Evolutionary conservation across 2,329 filamentous ascomycete genomes (phyloP).

Genomic region (Fusarium zealandicum): DNA sequence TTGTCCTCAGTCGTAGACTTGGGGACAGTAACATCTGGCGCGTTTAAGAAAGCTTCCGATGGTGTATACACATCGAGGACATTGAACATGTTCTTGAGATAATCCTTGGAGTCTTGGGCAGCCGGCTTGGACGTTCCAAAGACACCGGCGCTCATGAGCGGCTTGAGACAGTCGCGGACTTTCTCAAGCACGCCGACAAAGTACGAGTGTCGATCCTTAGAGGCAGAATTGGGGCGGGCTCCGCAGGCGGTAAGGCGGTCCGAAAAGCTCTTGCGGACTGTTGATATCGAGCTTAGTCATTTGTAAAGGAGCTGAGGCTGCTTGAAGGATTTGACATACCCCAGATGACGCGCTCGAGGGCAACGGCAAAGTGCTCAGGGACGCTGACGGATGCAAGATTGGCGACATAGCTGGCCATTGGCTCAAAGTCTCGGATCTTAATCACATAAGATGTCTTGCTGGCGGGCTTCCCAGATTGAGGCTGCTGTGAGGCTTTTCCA

Average conservation of each 20-base stretch:
- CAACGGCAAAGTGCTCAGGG: slow-evolving; percentile 12
- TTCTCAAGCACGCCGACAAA: slow-evolving; percentile 35
- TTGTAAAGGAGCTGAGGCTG: not conserved
- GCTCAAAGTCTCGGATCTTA: slow-evolving; percentile 27
- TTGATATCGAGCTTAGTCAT: not conserved
- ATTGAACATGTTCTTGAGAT: slow-evolving; percentile 18
- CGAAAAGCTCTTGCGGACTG: slow-evolving; percentile 24
- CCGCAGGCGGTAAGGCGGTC: slow-evolving; percentile 5
- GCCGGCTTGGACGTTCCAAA: not conserved
- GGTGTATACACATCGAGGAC: slow-evolving; percentile 24
- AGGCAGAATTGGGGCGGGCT: not conserved
- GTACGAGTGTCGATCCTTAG: slow-evolving; percentile 17
- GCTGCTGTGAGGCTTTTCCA: not conserved
- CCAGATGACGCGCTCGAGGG: slow-evolving; percentile 30
- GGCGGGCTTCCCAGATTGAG: not conserved
- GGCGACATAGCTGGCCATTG: slow-evolving; percentile 26
- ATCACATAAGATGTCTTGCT: slow-evolving; percentile 10
- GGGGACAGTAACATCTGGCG: slow-evolving; percentile 5
- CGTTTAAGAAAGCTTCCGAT: slow-evolving; percentile 28
- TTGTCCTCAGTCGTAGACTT: not conserved
- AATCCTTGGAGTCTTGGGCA: not conserved
- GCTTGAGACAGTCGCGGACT: slow-evolving; percentile 23
- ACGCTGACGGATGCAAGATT: slow-evolving; percentile 12
- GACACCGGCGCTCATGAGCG: slow-evolving; percentile 12
- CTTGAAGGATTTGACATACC: not conserved